phyloP scores from a whole-genome alignment of 1,284 basidiomycete species.

The Malassezia dermatis region DNA sequence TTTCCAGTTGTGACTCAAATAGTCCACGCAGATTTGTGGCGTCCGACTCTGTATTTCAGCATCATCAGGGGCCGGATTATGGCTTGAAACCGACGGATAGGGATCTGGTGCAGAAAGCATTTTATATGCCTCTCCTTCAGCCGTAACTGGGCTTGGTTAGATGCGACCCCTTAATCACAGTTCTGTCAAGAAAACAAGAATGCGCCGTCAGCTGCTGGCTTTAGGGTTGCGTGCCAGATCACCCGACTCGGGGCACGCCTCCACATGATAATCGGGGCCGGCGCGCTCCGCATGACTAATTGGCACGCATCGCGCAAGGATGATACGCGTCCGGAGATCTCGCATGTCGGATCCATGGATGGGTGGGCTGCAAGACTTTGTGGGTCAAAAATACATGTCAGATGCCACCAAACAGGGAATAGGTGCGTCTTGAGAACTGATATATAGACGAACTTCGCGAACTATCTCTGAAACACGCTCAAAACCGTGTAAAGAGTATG shows the following conservation, averaged over 20 bases:
- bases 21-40: constrained; percentile 58
- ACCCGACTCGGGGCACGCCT: neutral
- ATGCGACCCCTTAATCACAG: neutral
- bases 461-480: neutral
- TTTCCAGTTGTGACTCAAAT: constrained; percentile 80
- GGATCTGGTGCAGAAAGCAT: constrained; percentile 47
- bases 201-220: neutral
- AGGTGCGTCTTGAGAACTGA: neutral
- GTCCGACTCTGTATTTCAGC: constrained; percentile 41
- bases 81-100: constrained; percentile 38
- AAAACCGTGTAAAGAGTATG: neutral
- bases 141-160: neutral
- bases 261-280: neutral
- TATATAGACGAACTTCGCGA: constrained; percentile 1
- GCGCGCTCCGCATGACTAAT: constrained; percentile 1
- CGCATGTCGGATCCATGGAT: neutral
- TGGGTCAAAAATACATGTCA: constrained; percentile 3
- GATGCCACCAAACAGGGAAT: constrained; percentile 3
- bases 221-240: neutral
- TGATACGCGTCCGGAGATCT: neutral
- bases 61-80: constrained; percentile 43
- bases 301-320: neutral
- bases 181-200: neutral
- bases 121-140: constrained; percentile 10
- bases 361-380: neutral